Base-by-base conservation (phyloP, 352 stramenopile species). In the Thalassiosira pacifica region DNA sequence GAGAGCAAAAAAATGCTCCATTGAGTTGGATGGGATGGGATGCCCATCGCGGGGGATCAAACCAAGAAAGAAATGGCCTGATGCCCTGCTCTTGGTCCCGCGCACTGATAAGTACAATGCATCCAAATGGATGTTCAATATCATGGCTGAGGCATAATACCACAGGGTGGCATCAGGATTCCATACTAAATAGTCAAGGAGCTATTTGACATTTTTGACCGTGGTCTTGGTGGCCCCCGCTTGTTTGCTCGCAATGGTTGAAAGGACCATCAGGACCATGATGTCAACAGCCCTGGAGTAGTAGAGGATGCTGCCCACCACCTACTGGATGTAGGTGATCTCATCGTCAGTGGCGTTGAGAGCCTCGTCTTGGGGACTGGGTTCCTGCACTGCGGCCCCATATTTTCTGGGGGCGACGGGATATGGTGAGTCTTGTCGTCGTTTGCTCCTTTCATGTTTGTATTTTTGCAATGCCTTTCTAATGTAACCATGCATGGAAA, bases 131-230 rank as follows among this genome's bases (percentile, higher is more conserved):
- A 77, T 59, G 13, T 69, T 18, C n/a, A 90, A 59, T 16, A 90
- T 68, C 88, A 93, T 93, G 40, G 89, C 79, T 34, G 40, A 79
- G 1, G 85, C 78, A 24, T 75, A 18, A 52, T 79, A 93, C 9
- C 34, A 16, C 0, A 92, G 53, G 0, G 19, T 82, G 26, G 83
- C 80, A 32, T 89, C 61, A 1, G 60, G 61, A 24, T 91, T 75
- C 0, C 82, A 85, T 0, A 82, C 73, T 0, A 73, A 53, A 48
- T 90, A 91, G 60, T 93, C 77, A 11, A 88, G 31, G n/a, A 91
- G 42, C 72, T 87, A 63, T 9, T 63, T 82, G 9, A 64, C 61
- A 18, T 42, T 45, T 45, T 72, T 26, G 0, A 61, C 34, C 13
- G 77, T 91, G 1, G 70, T 45, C 42, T 77, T 18, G 0, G 86